Percentiles rank a stretch among this genome's conserved stretches.
Evolutionary conservation across 176 grass and related monocot species (phyloP).

Genomic region (Rhynchospora pubera): DNA sequence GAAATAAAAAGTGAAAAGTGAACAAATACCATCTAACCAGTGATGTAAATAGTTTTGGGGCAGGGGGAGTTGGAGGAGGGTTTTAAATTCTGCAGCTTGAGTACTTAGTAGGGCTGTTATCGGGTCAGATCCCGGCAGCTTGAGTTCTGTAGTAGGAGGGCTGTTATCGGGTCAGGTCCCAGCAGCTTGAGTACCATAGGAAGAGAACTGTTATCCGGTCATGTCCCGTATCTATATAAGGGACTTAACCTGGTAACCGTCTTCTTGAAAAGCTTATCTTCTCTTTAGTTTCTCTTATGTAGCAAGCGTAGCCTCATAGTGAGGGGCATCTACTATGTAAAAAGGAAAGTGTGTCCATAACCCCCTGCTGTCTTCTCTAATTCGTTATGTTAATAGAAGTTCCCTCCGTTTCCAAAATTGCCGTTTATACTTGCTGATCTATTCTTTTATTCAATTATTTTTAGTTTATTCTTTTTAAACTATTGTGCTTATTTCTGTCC

Average conservation of each 20-base stretch:
- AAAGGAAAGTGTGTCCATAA: not conserved
- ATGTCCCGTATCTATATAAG: not conserved
- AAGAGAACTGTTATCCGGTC: not conserved
- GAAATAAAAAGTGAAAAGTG: not conserved
- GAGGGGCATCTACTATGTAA: constrained; percentile 14
- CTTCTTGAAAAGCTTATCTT: not conserved
- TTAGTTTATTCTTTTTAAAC: not conserved
- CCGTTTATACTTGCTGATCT: not conserved
- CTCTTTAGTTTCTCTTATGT: not conserved
- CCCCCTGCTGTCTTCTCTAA: not conserved
- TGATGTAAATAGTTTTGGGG: constrained; percentile 9
- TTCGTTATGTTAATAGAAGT: not conserved
- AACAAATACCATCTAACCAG: not conserved
- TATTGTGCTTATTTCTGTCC: not conserved
- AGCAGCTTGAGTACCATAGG: not conserved
- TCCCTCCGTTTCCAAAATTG: not conserved
- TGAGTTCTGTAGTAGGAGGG: not conserved
- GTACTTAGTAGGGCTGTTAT: too few relatives aligned
- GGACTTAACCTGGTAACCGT: not conserved
- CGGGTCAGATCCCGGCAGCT: too few relatives aligned
- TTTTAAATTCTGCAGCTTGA: not conserved
- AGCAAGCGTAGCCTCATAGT: not conserved
- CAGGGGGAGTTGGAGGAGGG: not conserved
- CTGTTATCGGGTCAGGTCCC: not conserved
- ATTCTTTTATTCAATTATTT: not conserved